phyloP scores from a whole-genome alignment of 208 protist genomes.

The Crithidia bombi region DNA sequence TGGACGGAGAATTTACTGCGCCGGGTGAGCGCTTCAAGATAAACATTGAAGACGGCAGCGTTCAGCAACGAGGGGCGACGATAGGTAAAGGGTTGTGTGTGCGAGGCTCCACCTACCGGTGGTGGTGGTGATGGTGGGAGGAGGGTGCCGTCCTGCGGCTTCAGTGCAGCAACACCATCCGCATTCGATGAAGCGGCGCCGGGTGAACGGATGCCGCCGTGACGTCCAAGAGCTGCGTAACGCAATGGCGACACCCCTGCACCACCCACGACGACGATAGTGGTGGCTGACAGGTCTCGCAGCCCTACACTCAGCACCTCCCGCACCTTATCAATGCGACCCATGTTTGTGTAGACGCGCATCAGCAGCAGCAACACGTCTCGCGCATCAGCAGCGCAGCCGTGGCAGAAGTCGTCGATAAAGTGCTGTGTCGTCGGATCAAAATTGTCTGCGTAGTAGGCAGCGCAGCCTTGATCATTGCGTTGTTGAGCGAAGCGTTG shows the following conservation, averaged over 20 bases:
- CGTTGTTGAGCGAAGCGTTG: conserved; percentile 35
- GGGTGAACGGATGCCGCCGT: too few species aligned
- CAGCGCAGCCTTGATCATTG: conserved; percentile 37
- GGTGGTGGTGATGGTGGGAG: background rate
- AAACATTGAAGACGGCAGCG: conserved; percentile 70
- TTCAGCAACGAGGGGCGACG: conserved; percentile 29
- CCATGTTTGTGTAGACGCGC: conserved; percentile 67
- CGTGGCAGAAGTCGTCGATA: conserved; percentile 42
- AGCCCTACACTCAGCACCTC: conserved; percentile 58
- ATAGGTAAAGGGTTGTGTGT: background rate
- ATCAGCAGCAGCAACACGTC: conserved; percentile 60
- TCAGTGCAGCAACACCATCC: background rate
- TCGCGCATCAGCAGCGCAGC: conserved; percentile 43
- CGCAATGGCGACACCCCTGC: conserved; percentile 7
- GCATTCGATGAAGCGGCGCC: too few species aligned
- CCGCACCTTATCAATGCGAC: conserved; percentile 71
- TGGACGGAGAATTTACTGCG: conserved; percentile 62
- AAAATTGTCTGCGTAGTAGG: conserved; percentile 43
- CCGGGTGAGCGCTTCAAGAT: conserved; percentile 71
- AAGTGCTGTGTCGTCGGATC: conserved; percentile 35
- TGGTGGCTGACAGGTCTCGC: conserved; percentile 46
- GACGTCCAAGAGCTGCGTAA: conserved; percentile 12
- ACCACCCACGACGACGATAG: too few species aligned
- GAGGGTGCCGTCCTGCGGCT: conserved; percentile 10
- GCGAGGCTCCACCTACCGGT: background rate